Percentiles rank a stretch among this genome's conserved stretches.
Evolutionary conservation across 2,329 filamentous ascomycete genomes (phyloP).

Genomic region (Apiospora pterosperma): DNA sequence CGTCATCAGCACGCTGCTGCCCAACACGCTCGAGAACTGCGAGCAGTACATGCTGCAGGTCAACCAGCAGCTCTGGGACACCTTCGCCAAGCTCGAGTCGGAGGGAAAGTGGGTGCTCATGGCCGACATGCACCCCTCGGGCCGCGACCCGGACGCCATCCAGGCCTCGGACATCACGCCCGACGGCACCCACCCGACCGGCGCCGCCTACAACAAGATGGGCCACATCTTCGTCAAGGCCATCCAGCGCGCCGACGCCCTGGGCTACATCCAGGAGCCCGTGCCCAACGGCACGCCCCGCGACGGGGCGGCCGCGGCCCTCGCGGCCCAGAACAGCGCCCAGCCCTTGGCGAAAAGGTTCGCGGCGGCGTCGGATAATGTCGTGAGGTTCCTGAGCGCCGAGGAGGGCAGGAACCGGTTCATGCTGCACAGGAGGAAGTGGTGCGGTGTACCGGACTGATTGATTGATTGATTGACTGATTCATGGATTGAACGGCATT

Average conservation of each 20-base stretch:
- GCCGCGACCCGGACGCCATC: slow-evolving; percentile 12
- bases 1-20: slow-evolving; percentile 23
- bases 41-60: slow-evolving; percentile 17
- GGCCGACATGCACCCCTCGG: slow-evolving; percentile 23
- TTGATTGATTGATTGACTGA: background rate
- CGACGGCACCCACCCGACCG: slow-evolving; percentile 22
- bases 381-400: background rate
- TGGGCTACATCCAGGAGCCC: slow-evolving; percentile 14
- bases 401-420: slow-evolving; percentile 1
- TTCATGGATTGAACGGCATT: background rate
- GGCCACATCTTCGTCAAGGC: slow-evolving; percentile 18
- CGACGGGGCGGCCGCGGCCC: slow-evolving; percentile 11
- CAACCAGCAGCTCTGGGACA: slow-evolving; percentile 18
- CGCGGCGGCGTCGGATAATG: background rate
- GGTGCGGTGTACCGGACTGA: background rate
- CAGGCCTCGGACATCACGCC: slow-evolving; percentile 15
- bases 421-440: slow-evolving; percentile 1
- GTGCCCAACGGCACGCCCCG: slow-evolving; percentile 13
- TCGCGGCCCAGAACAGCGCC: background rate
- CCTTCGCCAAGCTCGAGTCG: slow-evolving; percentile 8
- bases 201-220: slow-evolving; percentile 21
- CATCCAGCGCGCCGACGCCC: slow-evolving; percentile 17
- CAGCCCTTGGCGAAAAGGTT: background rate
- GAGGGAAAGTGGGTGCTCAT: slow-evolving; percentile 17
- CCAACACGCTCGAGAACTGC: slow-evolving; percentile 15